A percentile compares a stretch with the other conserved stretches of the same genome.
These are phyloP conservation scores for Nothopassalora personata DNA, from an alignment of 2,329 filamentous ascomycete genomes.

Conservation along the genomic window DNA sequence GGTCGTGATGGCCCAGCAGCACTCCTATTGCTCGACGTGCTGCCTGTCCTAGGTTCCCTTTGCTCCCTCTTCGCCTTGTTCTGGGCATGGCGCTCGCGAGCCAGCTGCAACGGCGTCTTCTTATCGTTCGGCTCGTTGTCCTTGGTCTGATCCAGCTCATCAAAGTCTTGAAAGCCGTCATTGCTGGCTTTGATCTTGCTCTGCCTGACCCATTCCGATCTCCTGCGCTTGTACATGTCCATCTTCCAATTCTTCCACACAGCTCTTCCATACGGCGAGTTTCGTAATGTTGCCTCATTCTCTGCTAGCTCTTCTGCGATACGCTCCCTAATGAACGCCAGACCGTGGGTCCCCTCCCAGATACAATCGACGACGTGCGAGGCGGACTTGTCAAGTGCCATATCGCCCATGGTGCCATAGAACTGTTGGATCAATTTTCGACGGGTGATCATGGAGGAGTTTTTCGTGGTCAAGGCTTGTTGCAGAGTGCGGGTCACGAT, in stretches of 20 bases:
- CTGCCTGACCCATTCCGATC: conserved; percentile 59
- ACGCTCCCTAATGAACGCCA: conserved; percentile 63
- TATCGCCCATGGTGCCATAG: conserved; percentile 54
- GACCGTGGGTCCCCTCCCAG: conserved; percentile 58
- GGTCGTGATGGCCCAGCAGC: conserved; percentile 2
- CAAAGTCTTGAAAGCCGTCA: conserved; percentile 47
- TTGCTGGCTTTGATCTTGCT: conserved; percentile 51
- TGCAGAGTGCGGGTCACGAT: conserved; percentile 59
- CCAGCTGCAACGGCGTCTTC: conserved; percentile 53
- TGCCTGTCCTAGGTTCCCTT: conserved; percentile 9
- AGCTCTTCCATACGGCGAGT: conserved; percentile 59
- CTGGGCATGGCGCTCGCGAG: conserved; percentile 52
- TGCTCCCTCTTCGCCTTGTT: conserved; percentile 35
- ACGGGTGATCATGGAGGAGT: conserved; percentile 52
- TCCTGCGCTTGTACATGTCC: conserved; percentile 62
- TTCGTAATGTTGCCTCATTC: conserved; percentile 57
- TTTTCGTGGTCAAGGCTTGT: conserved; percentile 53
- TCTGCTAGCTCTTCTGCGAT: conserved; percentile 59
- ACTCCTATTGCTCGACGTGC: conserved; percentile 4
- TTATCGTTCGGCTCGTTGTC: conserved; percentile 18
- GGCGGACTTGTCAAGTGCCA: conserved; percentile 57
- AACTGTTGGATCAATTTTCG: conserved; percentile 61
- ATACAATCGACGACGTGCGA: conserved; percentile 65
- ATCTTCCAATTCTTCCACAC: conserved; percentile 72
- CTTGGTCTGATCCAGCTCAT: conserved; percentile 38